These are phyloP conservation scores for Tetrapisispora fleetii DNA, from an alignment of 805 yeast genomes.

Conservation along the genomic window DNA sequence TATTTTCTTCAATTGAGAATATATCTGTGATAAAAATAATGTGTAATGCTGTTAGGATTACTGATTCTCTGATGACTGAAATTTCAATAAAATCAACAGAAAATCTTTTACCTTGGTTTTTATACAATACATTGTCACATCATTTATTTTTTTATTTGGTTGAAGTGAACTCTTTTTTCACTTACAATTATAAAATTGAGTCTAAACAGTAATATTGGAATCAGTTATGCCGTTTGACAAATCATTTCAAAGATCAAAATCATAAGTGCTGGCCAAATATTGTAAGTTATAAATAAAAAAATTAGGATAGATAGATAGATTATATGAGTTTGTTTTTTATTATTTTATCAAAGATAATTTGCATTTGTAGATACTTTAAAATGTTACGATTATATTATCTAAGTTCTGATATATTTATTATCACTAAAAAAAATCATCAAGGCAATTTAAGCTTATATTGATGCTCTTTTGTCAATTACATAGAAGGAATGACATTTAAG, in stretches of 20 bases:
- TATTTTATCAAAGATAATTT: background rate
- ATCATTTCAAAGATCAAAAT: too few relatives aligned
- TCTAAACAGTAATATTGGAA: background rate
- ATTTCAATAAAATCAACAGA: conserved; percentile 13
- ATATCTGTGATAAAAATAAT: conserved; percentile 13
- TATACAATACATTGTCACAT: conserved; percentile 11
- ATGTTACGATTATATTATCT: background rate
- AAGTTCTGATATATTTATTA: too few relatives aligned
- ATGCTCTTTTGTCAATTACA: too few relatives aligned
- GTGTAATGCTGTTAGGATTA: conserved; percentile 17
- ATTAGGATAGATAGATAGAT: too few relatives aligned
- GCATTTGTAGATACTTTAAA: background rate
- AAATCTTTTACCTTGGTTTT: conserved; percentile 13
- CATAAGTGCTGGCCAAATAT: background rate
- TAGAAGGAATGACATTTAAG: too few relatives aligned
- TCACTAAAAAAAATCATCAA: too few relatives aligned
- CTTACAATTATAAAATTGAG: conserved; percentile 1
- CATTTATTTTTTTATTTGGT: conserved; percentile 14
- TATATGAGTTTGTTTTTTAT: too few relatives aligned
- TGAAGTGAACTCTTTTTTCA: conserved; percentile 10
- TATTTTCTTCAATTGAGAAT: conserved; percentile 9
- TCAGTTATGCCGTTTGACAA: background rate
- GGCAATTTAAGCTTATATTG: too few relatives aligned
- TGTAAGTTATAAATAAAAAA: background rate
- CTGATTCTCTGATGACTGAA: conserved; percentile 22